Evolutionary conservation across 2,329 filamentous ascomycete species (phyloP).

Genomic region (Aspergillus uvarum): DNA sequence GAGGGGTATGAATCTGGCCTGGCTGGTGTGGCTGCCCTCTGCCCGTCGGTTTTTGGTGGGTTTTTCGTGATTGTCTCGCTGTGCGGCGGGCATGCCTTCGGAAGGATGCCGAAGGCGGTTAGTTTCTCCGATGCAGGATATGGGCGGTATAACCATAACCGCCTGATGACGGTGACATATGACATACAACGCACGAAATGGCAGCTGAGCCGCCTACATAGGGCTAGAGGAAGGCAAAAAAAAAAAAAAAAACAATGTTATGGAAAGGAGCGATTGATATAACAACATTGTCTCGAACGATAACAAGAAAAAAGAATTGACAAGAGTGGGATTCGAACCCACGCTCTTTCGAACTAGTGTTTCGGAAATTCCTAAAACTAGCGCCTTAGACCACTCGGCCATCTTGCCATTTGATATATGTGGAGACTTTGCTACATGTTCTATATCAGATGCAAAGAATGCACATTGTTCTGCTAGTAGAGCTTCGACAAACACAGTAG

Average conservation of each 20-base stretch:
- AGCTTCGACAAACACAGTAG: no score
- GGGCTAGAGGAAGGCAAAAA: background rate
- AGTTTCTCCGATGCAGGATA: conserved; percentile 19
- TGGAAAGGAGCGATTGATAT: background rate
- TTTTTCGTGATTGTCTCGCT: conserved; percentile 28
- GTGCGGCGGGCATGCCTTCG: conserved; percentile 20
- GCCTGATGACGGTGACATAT: no score
- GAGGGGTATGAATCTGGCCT: conserved; percentile 1
- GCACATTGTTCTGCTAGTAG: background rate
- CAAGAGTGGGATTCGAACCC: background rate
- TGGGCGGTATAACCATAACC: background rate
- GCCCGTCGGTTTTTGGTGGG: conserved; percentile 18
- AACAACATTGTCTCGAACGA: background rate
- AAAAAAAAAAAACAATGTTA: background rate
- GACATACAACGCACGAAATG: no score
- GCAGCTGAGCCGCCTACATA: no score
- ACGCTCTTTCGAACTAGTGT: background rate
- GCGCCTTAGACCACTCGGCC: background rate
- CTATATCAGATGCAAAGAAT: background rate
- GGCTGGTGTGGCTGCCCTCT: conserved; percentile 9
- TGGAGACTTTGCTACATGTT: fast-evolving
- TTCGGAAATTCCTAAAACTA: background rate
- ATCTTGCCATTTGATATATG: background rate
- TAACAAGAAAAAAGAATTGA: background rate
- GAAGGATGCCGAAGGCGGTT: conserved; percentile 6